Percentiles rank a stretch among this genome's conserved stretches.
Evolutionary conservation across 1,284 basidiomycete species (phyloP).

Genomic region (Blastosporella zonata): DNA sequence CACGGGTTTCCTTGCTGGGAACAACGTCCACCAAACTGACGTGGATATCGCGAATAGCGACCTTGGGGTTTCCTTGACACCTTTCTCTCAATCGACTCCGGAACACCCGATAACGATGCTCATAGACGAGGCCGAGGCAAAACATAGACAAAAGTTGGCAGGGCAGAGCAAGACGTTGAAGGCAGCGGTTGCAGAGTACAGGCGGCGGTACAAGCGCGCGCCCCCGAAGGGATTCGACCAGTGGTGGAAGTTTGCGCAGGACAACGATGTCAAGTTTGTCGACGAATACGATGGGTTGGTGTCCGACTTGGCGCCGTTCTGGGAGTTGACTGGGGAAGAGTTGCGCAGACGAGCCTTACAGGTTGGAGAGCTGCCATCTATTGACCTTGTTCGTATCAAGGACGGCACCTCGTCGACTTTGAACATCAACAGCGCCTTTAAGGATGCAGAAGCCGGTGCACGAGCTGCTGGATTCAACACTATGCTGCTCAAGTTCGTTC

Average conservation of each 20-base stretch:
- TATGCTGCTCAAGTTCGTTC: conserved; percentile 73
- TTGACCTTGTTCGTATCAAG: conserved; percentile 80
- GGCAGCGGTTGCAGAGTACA: conserved; percentile 79
- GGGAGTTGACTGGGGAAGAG: conserved; percentile 69
- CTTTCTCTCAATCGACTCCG: conserved; percentile 19
- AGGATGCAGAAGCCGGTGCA: conserved; percentile 69
- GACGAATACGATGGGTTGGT: conserved; percentile 91
- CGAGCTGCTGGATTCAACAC: conserved; percentile 73
- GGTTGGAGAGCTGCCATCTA: conserved; percentile 77
- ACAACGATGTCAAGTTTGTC: conserved; percentile 74
- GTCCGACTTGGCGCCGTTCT: conserved; percentile 80
- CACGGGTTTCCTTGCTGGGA: conserved; percentile 45
- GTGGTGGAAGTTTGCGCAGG: conserved; percentile 83
- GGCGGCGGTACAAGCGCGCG: conserved; percentile 67
- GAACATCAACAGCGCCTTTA: conserved; percentile 57
- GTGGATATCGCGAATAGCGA: conserved; percentile 15
- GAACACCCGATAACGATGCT: conserved; percentile 80
- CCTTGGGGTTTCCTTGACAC: conserved; percentile 7
- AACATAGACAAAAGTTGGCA: conserved; percentile 63
- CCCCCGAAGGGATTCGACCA: conserved; percentile 88
- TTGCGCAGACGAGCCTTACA: conserved; percentile 69
- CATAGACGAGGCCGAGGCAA: conserved; percentile 74
- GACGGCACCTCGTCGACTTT: conserved; percentile 63
- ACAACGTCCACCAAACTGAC: conserved; percentile 9
- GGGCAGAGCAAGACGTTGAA: conserved; percentile 75